Conservation (phyloP, 257 asterid genomes). For the Ocimum tenuiflorum region DNA sequence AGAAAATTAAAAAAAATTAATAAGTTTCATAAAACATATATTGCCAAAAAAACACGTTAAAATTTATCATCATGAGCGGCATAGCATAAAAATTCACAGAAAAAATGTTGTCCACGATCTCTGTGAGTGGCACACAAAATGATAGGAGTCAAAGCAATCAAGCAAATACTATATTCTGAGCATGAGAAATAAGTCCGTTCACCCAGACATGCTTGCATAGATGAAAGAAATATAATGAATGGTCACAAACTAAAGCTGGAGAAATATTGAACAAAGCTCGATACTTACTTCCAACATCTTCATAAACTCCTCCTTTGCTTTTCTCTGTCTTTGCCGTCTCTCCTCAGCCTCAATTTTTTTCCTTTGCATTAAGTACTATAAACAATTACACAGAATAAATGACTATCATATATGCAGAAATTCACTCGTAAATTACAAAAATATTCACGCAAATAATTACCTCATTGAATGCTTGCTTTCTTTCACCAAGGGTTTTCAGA, state of each 20-base stretch:
- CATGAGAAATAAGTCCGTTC: conserved; percentile 4
- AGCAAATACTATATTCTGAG: neutral
- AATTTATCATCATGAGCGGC: neutral
- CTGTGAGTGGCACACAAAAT: neutral
- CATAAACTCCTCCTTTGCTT: conserved; percentile 87
- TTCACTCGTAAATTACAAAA: neutral
- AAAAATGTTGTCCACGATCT: neutral
- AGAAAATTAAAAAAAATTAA: conserved; percentile 17
- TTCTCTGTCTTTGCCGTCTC: conserved; percentile 80
- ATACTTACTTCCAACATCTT: conserved; percentile 90
- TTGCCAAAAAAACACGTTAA: neutral
- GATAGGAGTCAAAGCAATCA: neutral
- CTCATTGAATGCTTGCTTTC: conserved; percentile 98
- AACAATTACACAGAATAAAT: conserved; percentile 1
- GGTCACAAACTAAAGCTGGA: conserved; percentile 2
- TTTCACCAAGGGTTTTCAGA: conserved; percentile 91
- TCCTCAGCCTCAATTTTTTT: conserved; percentile 95
- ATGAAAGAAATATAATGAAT: conserved; percentile 5
- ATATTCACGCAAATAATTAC: conserved; percentile 28
- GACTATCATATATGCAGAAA: conserved; percentile 11
- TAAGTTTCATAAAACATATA: conserved; percentile 14
- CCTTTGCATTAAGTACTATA: conserved; percentile 92
- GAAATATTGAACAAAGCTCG: conserved; percentile 6
- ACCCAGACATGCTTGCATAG: neutral
- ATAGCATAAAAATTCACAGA: neutral